These are phyloP conservation scores for Thelephora aurantiotincta DNA, from an alignment of 768 basidiomycete species.

Conservation along the genomic window DNA sequence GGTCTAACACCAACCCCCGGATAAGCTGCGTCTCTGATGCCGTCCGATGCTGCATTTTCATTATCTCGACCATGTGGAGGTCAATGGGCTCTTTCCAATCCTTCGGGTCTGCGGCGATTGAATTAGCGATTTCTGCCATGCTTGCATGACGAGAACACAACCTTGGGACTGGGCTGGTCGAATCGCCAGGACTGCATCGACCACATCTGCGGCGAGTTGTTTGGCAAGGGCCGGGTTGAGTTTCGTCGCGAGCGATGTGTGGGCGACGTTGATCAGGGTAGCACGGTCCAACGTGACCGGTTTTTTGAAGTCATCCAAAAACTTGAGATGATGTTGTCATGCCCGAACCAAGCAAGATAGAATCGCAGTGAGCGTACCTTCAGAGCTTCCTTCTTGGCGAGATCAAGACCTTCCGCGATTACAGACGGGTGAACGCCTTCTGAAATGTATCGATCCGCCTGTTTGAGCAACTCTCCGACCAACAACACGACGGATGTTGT, in stretches of 20 bases:
- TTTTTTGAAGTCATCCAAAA: constrained; percentile 84
- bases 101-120: constrained; percentile 29
- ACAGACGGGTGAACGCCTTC: constrained; percentile 98
- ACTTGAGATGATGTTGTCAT: constrained; percentile 34
- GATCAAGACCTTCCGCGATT: constrained; percentile 88
- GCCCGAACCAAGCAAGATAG: constrained; percentile 3
- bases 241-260: constrained; percentile 95
- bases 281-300: constrained; percentile 69
- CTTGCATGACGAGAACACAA: constrained; percentile 26
- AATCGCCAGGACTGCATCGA: constrained; percentile 89
- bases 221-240: constrained; percentile 70
- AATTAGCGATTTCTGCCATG: constrained; percentile 10
- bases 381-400: constrained; percentile 93
- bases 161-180: constrained; percentile 48
- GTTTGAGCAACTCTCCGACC: constrained; percentile 91
- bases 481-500: constrained; percentile 95
- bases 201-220: constrained; percentile 81
- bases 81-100: constrained; percentile 86
- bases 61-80: constrained; percentile 97
- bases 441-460: constrained; percentile 93
- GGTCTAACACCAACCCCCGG: constrained; percentile 91
- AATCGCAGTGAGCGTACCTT: constrained; percentile 35
- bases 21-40: constrained; percentile 95
- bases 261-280: constrained; percentile 83
- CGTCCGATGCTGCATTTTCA: constrained; percentile 99